A percentile compares a stretch with the other conserved stretches of the same genome.
These are phyloP conservation scores for Debaryomycetaceae sp. DNA, from an alignment of 1,139 yeast genomes.

Conservation along the genomic window DNA sequence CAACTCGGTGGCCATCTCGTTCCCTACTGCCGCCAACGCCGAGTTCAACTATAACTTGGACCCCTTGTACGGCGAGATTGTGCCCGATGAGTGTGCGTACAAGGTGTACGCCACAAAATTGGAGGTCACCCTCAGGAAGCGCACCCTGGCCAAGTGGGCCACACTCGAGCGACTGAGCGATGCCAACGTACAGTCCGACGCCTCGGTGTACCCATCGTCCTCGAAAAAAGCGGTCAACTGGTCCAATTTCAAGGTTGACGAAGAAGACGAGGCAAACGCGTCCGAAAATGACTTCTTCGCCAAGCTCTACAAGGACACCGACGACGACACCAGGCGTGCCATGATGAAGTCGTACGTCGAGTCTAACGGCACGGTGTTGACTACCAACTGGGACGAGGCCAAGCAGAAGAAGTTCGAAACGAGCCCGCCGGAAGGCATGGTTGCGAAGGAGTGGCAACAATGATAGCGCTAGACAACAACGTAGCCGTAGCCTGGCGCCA, in stretches of 20 bases:
- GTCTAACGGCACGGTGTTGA: slow-evolving; percentile 88
- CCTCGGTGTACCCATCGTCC: slow-evolving; percentile 55
- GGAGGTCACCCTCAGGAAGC: slow-evolving; percentile 54
- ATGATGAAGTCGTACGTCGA: slow-evolving; percentile 97
- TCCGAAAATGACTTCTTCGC: slow-evolving; percentile 71
- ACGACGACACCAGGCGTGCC: slow-evolving; percentile 84
- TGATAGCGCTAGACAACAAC: too few species aligned
- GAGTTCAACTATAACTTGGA: slow-evolving; percentile 48
- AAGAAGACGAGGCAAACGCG: slow-evolving; percentile 38
- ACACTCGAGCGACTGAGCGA: slow-evolving; percentile 29
- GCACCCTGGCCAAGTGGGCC: slow-evolving; percentile 37
- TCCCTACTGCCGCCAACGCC: slow-evolving; percentile 43
- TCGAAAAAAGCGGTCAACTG: slow-evolving; percentile 63
- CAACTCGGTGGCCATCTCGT: slow-evolving; percentile 32
- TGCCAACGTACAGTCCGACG: slow-evolving; percentile 11
- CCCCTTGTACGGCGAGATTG: slow-evolving; percentile 50
- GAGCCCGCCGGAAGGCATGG: slow-evolving; percentile 74
- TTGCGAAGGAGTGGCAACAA: slow-evolving; percentile 39
- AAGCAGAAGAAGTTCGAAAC: slow-evolving; percentile 61
- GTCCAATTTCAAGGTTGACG: slow-evolving; percentile 60
- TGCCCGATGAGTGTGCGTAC: slow-evolving; percentile 38
- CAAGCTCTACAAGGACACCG: slow-evolving; percentile 70
- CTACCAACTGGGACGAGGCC: slow-evolving; percentile 96
- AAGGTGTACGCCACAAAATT: slow-evolving; percentile 68
- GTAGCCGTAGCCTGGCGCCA: too few species aligned